Conservation (phyloP, 805 yeast species). For the Schizosaccharomyces lindneri region DNA sequence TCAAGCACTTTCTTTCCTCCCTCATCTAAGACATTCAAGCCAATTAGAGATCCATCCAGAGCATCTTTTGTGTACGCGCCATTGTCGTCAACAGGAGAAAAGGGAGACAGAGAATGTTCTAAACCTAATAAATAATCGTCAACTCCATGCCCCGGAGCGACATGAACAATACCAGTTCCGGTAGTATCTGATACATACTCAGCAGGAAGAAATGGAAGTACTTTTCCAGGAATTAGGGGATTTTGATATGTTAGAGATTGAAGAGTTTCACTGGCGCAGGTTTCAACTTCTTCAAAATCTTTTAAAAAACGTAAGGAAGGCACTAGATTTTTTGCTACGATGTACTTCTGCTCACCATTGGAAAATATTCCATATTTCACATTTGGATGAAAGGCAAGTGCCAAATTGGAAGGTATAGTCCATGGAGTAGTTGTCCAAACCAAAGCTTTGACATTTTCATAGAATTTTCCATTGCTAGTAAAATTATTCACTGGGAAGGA, state of each 20-base stretch:
- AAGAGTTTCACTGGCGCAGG: constrained; percentile 22
- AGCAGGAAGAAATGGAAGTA: constrained; percentile 25
- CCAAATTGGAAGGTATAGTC: constrained; percentile 77
- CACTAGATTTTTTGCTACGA: constrained; percentile 32
- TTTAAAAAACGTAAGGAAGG: constrained; percentile 12
- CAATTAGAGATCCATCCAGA: constrained; percentile 24
- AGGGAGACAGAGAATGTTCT: constrained; percentile 28
- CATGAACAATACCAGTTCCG: constrained; percentile 91
- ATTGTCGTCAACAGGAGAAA: constrained; percentile 53
- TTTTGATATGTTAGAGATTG: constrained; percentile 24
- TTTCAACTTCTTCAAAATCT: constrained; percentile 6
- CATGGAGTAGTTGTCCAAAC: constrained; percentile 99
- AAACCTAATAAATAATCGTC: constrained; percentile 67
- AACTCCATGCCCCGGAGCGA: constrained; percentile 93
- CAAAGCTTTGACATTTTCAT: constrained; percentile 7
- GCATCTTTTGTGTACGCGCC: constrained; percentile 41
- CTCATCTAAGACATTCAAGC: constrained; percentile 34
- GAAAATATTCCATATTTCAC: constrained; percentile 19
- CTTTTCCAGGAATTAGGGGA: constrained; percentile 35
- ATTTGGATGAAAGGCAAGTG: constrained; percentile 43
- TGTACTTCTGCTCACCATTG: constrained; percentile 10
- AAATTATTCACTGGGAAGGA: constrained; percentile 28
- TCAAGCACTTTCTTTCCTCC: constrained; percentile 28
- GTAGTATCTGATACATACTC: constrained; percentile 54
- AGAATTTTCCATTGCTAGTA: constrained; percentile 9